Base-by-base conservation (phyloP, 2,329 filamentous ascomycete species). In the Stylonectria norvegica region DNA sequence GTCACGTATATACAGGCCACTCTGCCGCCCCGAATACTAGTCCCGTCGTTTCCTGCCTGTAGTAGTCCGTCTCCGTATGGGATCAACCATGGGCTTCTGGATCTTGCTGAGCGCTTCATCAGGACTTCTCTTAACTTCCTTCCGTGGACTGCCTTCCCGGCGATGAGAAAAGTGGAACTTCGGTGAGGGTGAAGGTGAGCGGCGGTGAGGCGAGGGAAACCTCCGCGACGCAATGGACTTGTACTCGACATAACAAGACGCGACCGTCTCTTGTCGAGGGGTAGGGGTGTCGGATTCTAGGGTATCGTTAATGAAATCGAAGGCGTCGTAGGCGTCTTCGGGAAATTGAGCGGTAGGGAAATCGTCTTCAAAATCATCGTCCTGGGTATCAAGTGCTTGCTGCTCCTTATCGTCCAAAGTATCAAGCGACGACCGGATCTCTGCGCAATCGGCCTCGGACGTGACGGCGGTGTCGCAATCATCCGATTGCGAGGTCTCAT, bases 51-150 rank as follows among this genome's bases (percentile, higher is more conserved):
- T 69, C 48, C 66, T 66, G 44, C 61, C 60, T 48, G 62, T 69
- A 1, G 64, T 61, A 1, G 64, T 61, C 55, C 69, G 67, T 43
- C 62, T 65, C 53, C 70, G 64, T 37, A 54, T 48, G 18, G 60
- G 48, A 45, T 74, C 71, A 40, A 66, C 56, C 43, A 60, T 56
- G 38, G 67, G 56, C 54, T 78, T 78, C 46, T 71, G 71, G 49
- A 78, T 66, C 47, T 69, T 71, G 39, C 70, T 69, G 27, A 66
- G 45, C 40, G 63, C 56, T 55, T 71, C 66, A 34, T 72, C 72
- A 20, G 69, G 72, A 60, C 69, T 71, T 48, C 70, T 68, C 51
- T 70, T 63, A 42, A 65, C 62, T 34, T 63, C 56, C 38, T 48
- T 54, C 15, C 42, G 32, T 14, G 39, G 43, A 20, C 38, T 42